Conservation (phyloP, 129 eudicot genomes). For the Saussurea involucrata region DNA sequence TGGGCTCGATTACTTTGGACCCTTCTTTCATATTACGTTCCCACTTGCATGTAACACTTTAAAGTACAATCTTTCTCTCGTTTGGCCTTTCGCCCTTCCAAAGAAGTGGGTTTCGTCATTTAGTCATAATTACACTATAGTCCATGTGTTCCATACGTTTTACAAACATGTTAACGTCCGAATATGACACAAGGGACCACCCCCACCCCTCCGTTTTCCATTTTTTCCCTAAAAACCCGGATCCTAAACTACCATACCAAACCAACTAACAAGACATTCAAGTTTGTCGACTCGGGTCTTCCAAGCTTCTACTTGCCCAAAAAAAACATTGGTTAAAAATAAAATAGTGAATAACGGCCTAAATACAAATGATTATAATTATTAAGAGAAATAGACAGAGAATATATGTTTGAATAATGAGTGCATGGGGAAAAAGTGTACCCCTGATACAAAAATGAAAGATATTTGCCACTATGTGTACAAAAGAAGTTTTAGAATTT, state of each 20-base stretch:
- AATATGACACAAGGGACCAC: constrained; percentile 21
- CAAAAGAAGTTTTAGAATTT: constrained; percentile 26
- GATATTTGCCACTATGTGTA: constrained; percentile 27
- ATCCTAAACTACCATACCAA: background rate
- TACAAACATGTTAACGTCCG: constrained; percentile 16
- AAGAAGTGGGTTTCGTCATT: constrained; percentile 34
- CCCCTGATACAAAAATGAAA: constrained; percentile 24
- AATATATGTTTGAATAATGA: constrained; percentile 14
- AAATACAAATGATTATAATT: background rate
- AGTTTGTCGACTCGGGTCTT: constrained; percentile 11
- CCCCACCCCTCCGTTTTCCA: background rate
- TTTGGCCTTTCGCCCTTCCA: constrained; percentile 30
- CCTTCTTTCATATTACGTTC: constrained; percentile 16
- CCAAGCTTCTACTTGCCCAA: background rate
- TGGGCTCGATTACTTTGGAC: constrained; percentile 28
- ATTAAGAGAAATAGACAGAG: background rate
- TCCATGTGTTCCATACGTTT: constrained; percentile 20
- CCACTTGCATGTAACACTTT: constrained; percentile 28
- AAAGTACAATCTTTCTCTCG: constrained; percentile 23
- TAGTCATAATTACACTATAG: constrained; percentile 12
- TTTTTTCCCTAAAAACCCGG: background rate
- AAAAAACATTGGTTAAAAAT: background rate
- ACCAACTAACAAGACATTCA: background rate
- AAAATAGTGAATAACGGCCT: background rate
- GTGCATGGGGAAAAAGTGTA: constrained; percentile 22